Percentiles rank a stretch among this genome's conserved stretches.
phyloP scores from a whole-genome alignment of 345 rosid species.

The Tarenaya hassleriana region DNA sequence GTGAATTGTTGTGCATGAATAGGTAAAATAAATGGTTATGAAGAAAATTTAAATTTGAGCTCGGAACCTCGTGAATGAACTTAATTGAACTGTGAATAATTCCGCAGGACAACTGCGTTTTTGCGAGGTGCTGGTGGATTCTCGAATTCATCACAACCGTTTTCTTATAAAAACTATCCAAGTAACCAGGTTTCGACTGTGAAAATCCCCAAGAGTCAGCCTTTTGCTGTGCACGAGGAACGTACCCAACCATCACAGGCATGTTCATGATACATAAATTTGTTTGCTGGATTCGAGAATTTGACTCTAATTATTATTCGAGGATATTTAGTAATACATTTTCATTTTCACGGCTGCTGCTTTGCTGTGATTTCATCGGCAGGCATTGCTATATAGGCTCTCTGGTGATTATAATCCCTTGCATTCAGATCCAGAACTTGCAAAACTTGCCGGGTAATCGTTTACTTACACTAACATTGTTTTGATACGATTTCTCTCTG shows the following conservation, averaged over 20 bases:
- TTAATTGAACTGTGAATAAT: constrained; percentile 13
- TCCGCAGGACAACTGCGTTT: constrained; percentile 50
- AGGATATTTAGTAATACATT: not conserved
- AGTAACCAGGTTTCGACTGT: constrained; percentile 47
- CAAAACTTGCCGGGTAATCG: constrained; percentile 77
- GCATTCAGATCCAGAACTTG: constrained; percentile 79
- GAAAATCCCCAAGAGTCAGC: constrained; percentile 61
- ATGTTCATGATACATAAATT: constrained; percentile 23
- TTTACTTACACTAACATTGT: constrained; percentile 1
- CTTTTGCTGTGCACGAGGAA: constrained; percentile 61
- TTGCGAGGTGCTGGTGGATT: constrained; percentile 93
- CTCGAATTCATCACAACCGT: constrained; percentile 63
- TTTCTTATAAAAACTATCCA: constrained; percentile 66
- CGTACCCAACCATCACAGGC: constrained; percentile 78
- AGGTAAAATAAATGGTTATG: constrained; percentile 40
- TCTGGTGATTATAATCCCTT: constrained; percentile 96
- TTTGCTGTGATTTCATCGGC: constrained; percentile 25
- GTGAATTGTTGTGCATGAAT: constrained; percentile 68
- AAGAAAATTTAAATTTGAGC: constrained; percentile 2
- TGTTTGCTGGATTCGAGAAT: not conserved
- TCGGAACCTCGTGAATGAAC: constrained; percentile 4
- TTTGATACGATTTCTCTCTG: not conserved
- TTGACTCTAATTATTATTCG: not conserved
- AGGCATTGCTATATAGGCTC: constrained; percentile 89
- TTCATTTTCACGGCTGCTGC: constrained; percentile 10